phyloP scores from a whole-genome alignment of 2,329 filamentous ascomycete species.

The Epichloe coenophiala region DNA sequence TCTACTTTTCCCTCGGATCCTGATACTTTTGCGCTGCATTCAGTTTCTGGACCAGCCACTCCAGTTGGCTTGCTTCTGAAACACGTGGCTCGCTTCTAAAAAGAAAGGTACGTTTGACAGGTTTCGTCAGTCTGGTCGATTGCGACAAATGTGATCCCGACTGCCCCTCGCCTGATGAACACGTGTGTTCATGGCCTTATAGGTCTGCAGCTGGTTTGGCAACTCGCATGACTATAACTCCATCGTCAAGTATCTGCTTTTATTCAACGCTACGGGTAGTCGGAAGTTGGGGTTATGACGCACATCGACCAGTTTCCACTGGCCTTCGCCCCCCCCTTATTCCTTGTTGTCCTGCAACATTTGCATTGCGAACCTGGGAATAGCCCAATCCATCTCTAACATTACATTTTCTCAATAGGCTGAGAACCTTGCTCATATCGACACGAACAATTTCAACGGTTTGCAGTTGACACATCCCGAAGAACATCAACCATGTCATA shows the following conservation, averaged over 20 bases:
- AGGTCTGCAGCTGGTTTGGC: background rate
- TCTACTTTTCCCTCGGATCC: background rate
- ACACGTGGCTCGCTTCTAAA: background rate
- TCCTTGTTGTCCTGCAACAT: background rate
- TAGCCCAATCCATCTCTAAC: background rate
- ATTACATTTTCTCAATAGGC: background rate
- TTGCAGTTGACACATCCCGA: background rate
- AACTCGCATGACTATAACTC: background rate
- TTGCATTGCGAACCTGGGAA: background rate
- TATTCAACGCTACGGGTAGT: background rate
- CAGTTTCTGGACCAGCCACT: background rate
- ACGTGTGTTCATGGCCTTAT: background rate
- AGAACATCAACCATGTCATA: constrained; percentile 24
- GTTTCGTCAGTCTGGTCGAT: background rate
- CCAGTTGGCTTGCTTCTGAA: background rate
- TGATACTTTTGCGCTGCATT: constrained; percentile 1
- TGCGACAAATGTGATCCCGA: background rate
- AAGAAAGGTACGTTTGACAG: background rate
- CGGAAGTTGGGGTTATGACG: background rate
- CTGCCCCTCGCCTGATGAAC: background rate
- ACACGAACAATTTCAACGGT: background rate
- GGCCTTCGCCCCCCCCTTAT: background rate
- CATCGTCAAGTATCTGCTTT: background rate
- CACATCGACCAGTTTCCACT: background rate
- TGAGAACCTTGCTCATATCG: background rate